Evolutionary conservation across 257 asterid genomes (phyloP).

Genomic region (Phtheirospermum japonicum): DNA sequence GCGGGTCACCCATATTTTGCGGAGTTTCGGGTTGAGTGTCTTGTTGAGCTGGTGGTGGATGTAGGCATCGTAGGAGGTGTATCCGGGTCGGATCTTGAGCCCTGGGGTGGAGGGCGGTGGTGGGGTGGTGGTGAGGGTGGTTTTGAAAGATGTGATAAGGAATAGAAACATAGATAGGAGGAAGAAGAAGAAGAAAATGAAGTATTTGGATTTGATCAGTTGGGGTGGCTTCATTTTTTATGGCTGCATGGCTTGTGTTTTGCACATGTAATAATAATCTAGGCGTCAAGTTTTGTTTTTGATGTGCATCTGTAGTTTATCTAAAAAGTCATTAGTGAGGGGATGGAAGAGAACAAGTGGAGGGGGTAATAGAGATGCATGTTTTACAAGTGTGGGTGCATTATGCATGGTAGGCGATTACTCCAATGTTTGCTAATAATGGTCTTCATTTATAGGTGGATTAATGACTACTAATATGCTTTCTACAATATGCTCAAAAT

Average conservation of each 20-base stretch:
- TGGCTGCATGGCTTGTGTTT: not conserved
- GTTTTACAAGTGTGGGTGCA: too few species aligned
- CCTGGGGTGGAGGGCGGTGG: conserved; percentile 31
- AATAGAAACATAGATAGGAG: not conserved
- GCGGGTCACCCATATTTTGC: conserved; percentile 58
- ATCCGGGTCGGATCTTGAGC: conserved; percentile 63
- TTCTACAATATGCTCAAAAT: too few species aligned
- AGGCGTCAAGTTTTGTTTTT: too few species aligned
- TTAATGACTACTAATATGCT: too few species aligned
- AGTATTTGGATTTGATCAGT: conserved; percentile 1
- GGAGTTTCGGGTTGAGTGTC: conserved; percentile 61
- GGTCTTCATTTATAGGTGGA: too few species aligned
- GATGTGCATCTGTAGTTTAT: too few species aligned
- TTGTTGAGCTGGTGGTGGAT: conserved; percentile 63
- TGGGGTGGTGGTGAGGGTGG: not conserved
- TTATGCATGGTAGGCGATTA: too few species aligned
- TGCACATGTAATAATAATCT: not conserved
- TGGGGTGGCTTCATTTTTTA: not conserved
- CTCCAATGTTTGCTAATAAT: too few species aligned
- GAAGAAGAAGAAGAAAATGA: conserved; percentile 5
- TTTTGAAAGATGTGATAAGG: conserved; percentile 3
- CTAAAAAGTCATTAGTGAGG: too few species aligned
- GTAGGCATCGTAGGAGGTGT: conserved; percentile 53
- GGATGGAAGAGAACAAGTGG: too few species aligned
- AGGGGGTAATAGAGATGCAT: too few species aligned